These are phyloP conservation scores for Trichoderma aggressivum DNA, from an alignment of 2,329 filamentous ascomycete genomes.

Conservation along the genomic window DNA sequence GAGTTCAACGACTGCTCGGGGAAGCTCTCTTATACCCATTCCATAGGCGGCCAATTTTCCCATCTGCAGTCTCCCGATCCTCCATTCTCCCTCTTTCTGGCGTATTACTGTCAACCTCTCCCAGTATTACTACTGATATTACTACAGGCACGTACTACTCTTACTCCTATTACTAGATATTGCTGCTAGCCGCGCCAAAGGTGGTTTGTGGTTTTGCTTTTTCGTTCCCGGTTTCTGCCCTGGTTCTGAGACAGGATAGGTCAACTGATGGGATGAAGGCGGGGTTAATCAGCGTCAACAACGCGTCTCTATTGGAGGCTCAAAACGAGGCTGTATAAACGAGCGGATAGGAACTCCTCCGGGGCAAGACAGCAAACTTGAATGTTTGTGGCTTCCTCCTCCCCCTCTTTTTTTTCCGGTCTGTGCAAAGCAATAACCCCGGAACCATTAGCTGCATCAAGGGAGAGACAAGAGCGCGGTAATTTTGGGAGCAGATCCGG, in stretches of 20 bases:
- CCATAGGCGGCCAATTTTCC: background rate
- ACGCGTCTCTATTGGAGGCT: background rate
- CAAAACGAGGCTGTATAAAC: slow-evolving; percentile 5
- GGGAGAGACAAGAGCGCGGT: background rate
- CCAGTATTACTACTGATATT: background rate
- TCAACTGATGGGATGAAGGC: background rate
- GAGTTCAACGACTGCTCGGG: background rate
- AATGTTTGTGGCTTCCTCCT: background rate
- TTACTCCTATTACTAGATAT: background rate
- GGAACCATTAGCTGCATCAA: background rate
- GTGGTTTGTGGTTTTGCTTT: background rate
- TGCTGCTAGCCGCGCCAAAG: background rate
- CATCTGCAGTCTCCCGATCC: background rate
- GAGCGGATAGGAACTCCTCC: background rate
- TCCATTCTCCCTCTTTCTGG: background rate
- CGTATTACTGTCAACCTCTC: background rate
- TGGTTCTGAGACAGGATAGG: background rate
- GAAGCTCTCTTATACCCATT: background rate
- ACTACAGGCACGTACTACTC: background rate
- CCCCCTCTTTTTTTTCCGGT: background rate
- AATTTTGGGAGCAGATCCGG: background rate
- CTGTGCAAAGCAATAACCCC: background rate
- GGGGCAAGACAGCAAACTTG: background rate
- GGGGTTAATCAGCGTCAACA: background rate
- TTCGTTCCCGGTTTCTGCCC: background rate